Base-by-base conservation (phyloP, 495 filamentous ascomycete genomes). In the Durotheca rogersii region DNA sequence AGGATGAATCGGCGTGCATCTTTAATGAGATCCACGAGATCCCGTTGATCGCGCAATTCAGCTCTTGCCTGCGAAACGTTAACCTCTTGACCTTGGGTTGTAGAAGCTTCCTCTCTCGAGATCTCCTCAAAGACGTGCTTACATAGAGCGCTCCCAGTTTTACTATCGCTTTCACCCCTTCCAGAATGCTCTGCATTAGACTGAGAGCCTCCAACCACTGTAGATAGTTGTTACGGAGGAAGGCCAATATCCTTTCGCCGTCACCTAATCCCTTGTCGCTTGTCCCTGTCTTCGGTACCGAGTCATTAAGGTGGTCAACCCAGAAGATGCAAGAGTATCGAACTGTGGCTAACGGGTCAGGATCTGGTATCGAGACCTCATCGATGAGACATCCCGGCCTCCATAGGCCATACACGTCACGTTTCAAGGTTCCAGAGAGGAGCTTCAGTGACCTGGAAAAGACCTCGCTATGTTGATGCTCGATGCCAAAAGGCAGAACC, bases 321-420 rank as follows among this genome's bases (percentile, higher is more conserved):
- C 67, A 74, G 44, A 65, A 65, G 30, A 67, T 17, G 42, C 69
- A 73, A 3, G 69, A 53, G 41, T 74, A 74, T 16, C 51, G 57
- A 36, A 56, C 23, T 27, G 46, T 21, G 3, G 52, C 60, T 30
- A 72, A 31, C 31, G 67, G 67, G 46, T 71, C 67, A 6, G 62
- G 56, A 15, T 51, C 16, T 12, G 56, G 59, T 4, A 10, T 7
- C 3, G 17, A 27, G 12, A 58, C 44, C 2, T 64, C 12, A 7
- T 53, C 29, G 21, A 54, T 44, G 7, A 27, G 34, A 7, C 29
- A 29, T 10, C 62, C 62, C 7, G 44, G 49, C 9, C 16, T 6
- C 5, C 9, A 6, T 15, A 66, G 30, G 10, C 17, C n/a, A 27
- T 61, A 61, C 0, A 61, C 55, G 30, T 65, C 34, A 9, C 54